These are phyloP conservation scores for Alternaria ethzedia DNA, from an alignment of 2,329 filamentous ascomycete genomes.

Conservation along the genomic window DNA sequence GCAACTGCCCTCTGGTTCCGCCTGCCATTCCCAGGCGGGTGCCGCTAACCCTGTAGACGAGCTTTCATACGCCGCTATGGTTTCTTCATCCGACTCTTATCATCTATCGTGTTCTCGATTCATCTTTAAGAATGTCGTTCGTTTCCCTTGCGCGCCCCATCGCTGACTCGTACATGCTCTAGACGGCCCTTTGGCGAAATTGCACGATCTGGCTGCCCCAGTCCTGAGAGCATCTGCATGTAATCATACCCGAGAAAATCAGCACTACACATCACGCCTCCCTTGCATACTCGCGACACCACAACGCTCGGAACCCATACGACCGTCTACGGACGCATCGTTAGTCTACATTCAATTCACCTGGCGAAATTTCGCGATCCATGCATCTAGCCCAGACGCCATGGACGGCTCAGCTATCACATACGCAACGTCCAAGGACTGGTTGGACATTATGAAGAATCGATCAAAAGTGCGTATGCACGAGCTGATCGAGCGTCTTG, in stretches of 20 bases:
- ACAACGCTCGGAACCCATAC: not conserved
- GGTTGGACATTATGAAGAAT: conserved; percentile 48
- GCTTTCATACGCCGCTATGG: conserved; percentile 16
- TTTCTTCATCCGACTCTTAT: conserved; percentile 13
- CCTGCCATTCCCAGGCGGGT: conserved; percentile 16
- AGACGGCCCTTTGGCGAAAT: not conserved
- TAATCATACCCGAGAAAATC: conserved; percentile 21
- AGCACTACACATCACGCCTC: conserved; percentile 15
- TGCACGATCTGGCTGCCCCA: not conserved
- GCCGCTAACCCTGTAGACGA: conserved; percentile 21
- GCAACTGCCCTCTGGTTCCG: conserved; percentile 14
- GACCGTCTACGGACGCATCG: not conserved
- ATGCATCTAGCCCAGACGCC: conserved; percentile 15
- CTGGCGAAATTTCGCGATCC: conserved; percentile 3
- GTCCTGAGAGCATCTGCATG: conserved; percentile 18
- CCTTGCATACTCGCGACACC: not conserved
- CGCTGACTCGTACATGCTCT: not conserved
- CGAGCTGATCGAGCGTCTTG: conserved; percentile 45
- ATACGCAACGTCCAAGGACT: conserved; percentile 44
- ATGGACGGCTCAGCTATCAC: conserved; percentile 36
- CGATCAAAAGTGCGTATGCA: conserved; percentile 46
- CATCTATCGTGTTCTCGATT: conserved; percentile 8
- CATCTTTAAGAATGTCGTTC: conserved; percentile 6
- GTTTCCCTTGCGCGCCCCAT: conserved; percentile 2
- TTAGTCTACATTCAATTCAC: not conserved